Base-by-base conservation (phyloP, 768 basidiomycete genomes). In the Hydnum rufescens region DNA sequence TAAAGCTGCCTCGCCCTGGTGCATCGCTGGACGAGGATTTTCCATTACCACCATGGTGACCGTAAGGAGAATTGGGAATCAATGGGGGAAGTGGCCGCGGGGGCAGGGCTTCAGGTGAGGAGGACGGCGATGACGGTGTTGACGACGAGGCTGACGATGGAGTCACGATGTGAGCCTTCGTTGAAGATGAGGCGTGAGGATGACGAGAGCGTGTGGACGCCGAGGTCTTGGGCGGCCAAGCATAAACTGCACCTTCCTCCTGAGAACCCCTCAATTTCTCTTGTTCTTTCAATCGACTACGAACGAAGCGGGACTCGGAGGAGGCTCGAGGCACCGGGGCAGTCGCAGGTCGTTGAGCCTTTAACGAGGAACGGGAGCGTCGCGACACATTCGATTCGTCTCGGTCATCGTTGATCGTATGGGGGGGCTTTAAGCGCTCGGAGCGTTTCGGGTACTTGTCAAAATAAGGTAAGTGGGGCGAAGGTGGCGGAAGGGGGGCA, bases 371-470 rank as follows among this genome's bases (percentile, higher is more conserved):
- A 23, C 8, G 48, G 16, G 43, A 32, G 36, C 13, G 51, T 51
- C 25, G 42, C n/a, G 47, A 30, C 23, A 19, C 16, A 22, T 16
- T 32, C 32, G 26, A 32, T 4, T 13, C 6, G 23, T 42, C 32
- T 29, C 36, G n/a, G 26, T 43, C 36, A 31, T 34, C 29, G 39
- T 46, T 32, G 25, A 23, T n/a, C 23, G 25, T 36, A 28, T 55
- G 44, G 53, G 34, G 30, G 34, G 34, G 29, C 29, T 49, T 55
- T 31, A 57, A 13, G 6, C 44, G 44, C 39, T 39, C 49, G 18
- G 54, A 42, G 26, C 57, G 57, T 13, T 32, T 44, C 25, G 57
- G 57, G 46, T 58, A 58, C 42, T 58, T 54, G 44, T 57, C 57
- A 49, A 58, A 58, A 42, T 58, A 58, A 8, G 57, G 47, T 47